phyloP scores from a whole-genome alignment of 192 early-diverging fungal genomes.

The Backusella macrospora region DNA sequence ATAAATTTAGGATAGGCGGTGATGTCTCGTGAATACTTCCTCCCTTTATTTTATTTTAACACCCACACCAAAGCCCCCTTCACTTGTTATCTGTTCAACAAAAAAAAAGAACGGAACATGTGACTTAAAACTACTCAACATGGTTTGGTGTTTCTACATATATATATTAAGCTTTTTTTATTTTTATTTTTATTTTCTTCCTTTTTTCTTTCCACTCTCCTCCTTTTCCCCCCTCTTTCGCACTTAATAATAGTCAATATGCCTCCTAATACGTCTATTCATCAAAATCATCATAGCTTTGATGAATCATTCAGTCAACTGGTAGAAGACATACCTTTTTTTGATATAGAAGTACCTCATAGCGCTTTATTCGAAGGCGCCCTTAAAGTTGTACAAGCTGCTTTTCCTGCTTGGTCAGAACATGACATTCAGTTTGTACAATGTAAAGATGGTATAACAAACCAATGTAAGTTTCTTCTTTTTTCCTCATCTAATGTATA shows the following conservation, averaged over 20 bases:
- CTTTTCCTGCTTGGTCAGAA: slow-evolving; percentile 66
- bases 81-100: slow-evolving; percentile 9
- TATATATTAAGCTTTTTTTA: slow-evolving; percentile 5
- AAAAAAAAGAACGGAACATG: background rate
- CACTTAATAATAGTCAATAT: background rate
- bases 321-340: slow-evolving; percentile 30
- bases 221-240: background rate
- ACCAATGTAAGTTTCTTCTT: slow-evolving; percentile 58
- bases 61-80: background rate
- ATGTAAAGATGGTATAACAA: slow-evolving; percentile 83
- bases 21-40: background rate
- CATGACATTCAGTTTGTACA: slow-evolving; percentile 62
- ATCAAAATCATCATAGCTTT: slow-evolving; percentile 4
- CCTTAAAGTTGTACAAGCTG: slow-evolving; percentile 47
- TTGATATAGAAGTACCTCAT: slow-evolving; percentile 57
- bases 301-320: slow-evolving; percentile 20
- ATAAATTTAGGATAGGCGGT: background rate
- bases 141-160: slow-evolving; percentile 3
- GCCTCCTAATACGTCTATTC: slow-evolving; percentile 16
- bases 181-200: slow-evolving; percentile 8
- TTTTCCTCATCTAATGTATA: background rate
- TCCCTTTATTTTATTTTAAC: background rate
- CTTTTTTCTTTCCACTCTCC: background rate
- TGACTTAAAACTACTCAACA: slow-evolving; percentile 1
- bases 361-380: slow-evolving; percentile 67